Evolutionary conservation across 345 rosid species (phyloP).

Genomic region (Alliaria petiolata): DNA sequence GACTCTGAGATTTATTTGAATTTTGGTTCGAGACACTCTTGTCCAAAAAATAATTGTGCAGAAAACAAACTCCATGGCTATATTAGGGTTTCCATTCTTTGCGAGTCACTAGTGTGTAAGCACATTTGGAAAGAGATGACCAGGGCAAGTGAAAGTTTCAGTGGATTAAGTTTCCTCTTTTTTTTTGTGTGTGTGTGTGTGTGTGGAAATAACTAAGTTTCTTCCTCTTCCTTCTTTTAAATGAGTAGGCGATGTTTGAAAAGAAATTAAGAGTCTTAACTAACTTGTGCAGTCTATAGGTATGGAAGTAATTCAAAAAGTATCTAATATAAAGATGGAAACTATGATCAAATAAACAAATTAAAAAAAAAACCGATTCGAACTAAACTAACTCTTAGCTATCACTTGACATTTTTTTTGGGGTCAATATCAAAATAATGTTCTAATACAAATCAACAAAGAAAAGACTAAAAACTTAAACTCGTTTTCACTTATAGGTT

Average conservation of each 20-base stretch:
- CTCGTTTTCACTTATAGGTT: no score
- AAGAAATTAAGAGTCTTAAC: not conserved
- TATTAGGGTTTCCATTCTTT: not conserved
- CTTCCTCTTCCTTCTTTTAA: no score
- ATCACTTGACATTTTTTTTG: no score
- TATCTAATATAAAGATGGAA: no score
- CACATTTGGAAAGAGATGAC: not conserved
- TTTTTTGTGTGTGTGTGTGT: no score
- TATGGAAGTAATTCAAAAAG: not conserved
- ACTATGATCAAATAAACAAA: not conserved
- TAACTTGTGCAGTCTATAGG: not conserved
- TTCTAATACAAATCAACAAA: no score
- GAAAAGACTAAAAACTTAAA: no score
- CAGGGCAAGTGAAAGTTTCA: not conserved
- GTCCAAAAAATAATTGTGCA: not conserved
- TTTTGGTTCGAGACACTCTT: not conserved
- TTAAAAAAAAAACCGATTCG: no score
- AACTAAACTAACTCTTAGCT: not conserved
- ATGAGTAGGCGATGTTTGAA: no score
- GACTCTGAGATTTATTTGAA: not conserved
- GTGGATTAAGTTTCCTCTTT: not conserved
- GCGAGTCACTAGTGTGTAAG: not conserved
- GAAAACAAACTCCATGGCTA: not conserved
- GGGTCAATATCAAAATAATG: not conserved
- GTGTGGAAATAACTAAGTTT: no score